These are phyloP conservation scores for Mucor indicus DNA, from an alignment of 371 early-diverging fungal species.

Conservation along the genomic window DNA sequence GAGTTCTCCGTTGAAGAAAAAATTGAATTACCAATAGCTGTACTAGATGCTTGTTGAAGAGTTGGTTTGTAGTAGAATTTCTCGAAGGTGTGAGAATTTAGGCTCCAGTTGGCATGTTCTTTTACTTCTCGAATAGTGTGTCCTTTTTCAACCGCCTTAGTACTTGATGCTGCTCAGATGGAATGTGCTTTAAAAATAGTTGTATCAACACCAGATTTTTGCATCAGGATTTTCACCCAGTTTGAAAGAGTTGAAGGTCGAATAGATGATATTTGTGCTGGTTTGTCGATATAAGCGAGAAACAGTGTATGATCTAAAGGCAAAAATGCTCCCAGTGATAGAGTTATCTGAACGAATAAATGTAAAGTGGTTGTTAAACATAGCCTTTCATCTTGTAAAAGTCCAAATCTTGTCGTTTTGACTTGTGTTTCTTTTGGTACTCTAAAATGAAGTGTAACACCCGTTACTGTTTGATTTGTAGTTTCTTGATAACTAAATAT, in stretches of 20 bases:
- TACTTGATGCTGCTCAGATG: conserved; percentile 5
- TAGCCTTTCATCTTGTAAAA: not conserved
- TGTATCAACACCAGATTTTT: not conserved
- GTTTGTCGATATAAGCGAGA: not conserved
- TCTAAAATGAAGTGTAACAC: conserved; percentile 2
- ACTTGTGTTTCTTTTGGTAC: conserved; percentile 16
- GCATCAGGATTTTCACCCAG: not conserved
- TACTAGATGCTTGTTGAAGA: not conserved
- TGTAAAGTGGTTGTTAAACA: conserved; percentile 5
- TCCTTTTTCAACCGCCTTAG: conserved; percentile 5
- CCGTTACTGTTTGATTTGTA: not conserved
- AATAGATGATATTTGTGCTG: not conserved
- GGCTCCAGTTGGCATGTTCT: conserved; percentile 11
- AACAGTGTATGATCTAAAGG: conserved; percentile 1
- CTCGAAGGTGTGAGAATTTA: conserved; percentile 6
- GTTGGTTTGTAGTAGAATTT: conserved; percentile 6
- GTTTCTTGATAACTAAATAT: not conserved
- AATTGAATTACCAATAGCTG: conserved; percentile 2
- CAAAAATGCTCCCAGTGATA: not conserved
- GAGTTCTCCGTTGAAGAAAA: no score
- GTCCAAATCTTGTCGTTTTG: not conserved
- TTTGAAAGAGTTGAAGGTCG: not conserved
- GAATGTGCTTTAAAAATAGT: conserved; percentile 6
- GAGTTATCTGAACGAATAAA: conserved; percentile 6
- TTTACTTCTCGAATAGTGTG: not conserved